Conservation (phyloP, 73 alveolate genomes). For the Tetrahymena borealis region DNA sequence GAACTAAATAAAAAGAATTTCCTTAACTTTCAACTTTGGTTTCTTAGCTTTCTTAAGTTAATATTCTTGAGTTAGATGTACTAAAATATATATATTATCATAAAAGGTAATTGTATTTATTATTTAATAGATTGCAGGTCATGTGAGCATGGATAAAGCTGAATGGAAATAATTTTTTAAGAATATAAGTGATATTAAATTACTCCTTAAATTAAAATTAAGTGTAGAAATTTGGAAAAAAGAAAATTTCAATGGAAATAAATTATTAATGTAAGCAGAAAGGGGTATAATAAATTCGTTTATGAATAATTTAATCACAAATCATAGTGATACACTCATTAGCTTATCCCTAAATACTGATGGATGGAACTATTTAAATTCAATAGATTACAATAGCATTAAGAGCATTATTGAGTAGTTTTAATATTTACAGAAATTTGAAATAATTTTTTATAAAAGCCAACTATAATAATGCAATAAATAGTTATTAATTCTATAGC, state of each 20-base stretch:
- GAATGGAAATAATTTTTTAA: not conserved
- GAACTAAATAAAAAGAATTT: too few relatives aligned
- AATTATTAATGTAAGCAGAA: not conserved
- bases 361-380: not conserved
- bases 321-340: not conserved
- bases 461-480: too few relatives aligned
- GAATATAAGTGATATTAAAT: not conserved
- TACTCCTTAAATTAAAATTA: not conserved
- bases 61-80: too few relatives aligned
- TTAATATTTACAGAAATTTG: too few relatives aligned
- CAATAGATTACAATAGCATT: not conserved
- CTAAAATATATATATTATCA: too few relatives aligned
- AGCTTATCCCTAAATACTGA: not conserved
- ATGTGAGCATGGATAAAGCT: not conserved
- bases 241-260: not conserved
- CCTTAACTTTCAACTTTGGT: too few relatives aligned
- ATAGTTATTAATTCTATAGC: too few relatives aligned
- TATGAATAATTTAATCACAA: not conserved
- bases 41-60: too few relatives aligned
- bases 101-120: too few relatives aligned
- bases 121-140: not conserved
- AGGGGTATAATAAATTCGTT: not conserved
- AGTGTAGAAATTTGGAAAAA: not conserved
- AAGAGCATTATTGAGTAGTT: too few relatives aligned
- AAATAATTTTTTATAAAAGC: too few relatives aligned